A percentile compares a stretch with the other conserved stretches of the same genome.
Evolutionary conservation across 768 basidiomycete species (phyloP).

Genomic region (Lepiota brunneoincarnata): DNA sequence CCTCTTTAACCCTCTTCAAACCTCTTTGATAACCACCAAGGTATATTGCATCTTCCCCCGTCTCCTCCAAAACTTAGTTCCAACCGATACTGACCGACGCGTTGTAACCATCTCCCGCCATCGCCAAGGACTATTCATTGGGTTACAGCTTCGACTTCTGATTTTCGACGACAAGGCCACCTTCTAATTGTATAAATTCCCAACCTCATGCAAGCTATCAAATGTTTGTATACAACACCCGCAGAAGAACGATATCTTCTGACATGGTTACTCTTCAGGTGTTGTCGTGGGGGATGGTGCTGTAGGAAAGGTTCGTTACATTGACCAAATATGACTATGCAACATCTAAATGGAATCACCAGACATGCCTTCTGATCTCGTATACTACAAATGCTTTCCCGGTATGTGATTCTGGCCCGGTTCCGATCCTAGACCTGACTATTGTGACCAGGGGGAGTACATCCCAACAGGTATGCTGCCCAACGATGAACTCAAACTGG

Average conservation of each 20-base stretch:
- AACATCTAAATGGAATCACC: conserved; percentile 19
- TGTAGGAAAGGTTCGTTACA: conserved; percentile 82
- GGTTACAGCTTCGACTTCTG: background rate
- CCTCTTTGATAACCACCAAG: conserved; percentile 6
- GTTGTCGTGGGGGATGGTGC: conserved; percentile 99
- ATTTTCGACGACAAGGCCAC: conserved; percentile 1
- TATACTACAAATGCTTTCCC: conserved; percentile 99
- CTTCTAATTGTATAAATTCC: background rate
- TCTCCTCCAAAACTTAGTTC: background rate
- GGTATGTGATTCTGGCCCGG: conserved; percentile 43
- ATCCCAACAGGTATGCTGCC: conserved; percentile 78
- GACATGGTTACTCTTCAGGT: conserved; percentile 49
- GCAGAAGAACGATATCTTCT: conserved; percentile 23
- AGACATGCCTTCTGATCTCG: conserved; percentile 99
- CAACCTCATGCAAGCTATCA: conserved; percentile 82
- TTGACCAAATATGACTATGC: conserved; percentile 7
- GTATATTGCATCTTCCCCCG: background rate
- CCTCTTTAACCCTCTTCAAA: background rate
- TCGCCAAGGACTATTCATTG: conserved; percentile 8
- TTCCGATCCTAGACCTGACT: conserved; percentile 15
- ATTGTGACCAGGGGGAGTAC: conserved; percentile 77
- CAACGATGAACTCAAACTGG: conserved; percentile 7
- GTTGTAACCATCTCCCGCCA: conserved; percentile 4
- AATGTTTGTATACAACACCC: conserved; percentile 56
- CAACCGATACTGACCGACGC: background rate